phyloP scores from a whole-genome alignment of 2,329 filamentous ascomycete genomes.

The Fusarium pseudonygamai region DNA sequence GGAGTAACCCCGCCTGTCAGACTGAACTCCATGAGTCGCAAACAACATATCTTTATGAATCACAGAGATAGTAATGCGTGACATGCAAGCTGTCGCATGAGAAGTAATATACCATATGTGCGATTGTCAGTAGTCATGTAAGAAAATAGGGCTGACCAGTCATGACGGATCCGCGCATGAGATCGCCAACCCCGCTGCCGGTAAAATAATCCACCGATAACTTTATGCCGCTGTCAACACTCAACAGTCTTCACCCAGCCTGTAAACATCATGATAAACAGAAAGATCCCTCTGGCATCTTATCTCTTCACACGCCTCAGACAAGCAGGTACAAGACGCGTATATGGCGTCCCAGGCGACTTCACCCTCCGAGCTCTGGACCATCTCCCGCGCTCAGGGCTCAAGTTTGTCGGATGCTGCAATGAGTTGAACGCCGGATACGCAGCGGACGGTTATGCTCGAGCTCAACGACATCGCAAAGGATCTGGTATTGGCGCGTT shows the following conservation, averaged over 20 bases:
- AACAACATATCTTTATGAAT: neutral
- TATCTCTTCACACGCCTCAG: constrained; percentile 7
- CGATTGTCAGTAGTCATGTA: neutral
- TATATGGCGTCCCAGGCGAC: constrained; percentile 20
- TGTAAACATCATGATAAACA: neutral
- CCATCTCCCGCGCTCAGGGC: neutral
- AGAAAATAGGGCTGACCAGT: neutral
- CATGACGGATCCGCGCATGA: neutral
- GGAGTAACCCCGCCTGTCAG: neutral
- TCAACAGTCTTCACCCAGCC: rapidly evolving
- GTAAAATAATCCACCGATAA: neutral
- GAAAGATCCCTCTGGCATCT: neutral
- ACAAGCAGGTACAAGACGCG: neutral
- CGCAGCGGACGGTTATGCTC: constrained; percentile 21
- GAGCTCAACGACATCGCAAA: neutral
- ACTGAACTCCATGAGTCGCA: neutral
- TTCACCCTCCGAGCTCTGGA: constrained; percentile 15
- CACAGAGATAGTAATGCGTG: rapidly evolving
- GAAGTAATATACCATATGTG: neutral
- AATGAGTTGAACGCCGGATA: constrained; percentile 22
- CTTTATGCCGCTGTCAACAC: neutral
- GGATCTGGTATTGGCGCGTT: neutral
- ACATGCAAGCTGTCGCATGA: rapidly evolving
- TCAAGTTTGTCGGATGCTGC: constrained; percentile 16
- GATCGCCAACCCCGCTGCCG: neutral